Evolutionary conservation across 2,329 filamentous ascomycete species (phyloP), one percentile per base, ranked within the genome.

Genomic region (Ascochyta pisi): DNA sequence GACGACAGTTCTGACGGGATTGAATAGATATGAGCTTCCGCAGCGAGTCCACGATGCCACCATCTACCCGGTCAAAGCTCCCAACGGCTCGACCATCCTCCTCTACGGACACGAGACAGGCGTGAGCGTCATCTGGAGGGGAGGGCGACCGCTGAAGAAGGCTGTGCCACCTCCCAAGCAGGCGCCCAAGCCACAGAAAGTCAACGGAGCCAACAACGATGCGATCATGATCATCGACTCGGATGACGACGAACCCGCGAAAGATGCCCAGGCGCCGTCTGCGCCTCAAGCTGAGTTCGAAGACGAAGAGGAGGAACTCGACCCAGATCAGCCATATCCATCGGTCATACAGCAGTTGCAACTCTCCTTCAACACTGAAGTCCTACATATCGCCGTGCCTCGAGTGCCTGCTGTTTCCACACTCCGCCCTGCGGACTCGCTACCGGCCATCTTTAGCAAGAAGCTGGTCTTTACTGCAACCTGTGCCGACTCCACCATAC

Each of bases 1-100:
- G 3, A 33, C 5, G 4, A 31, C 26, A 19, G 7, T 27, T 39
- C 60, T 67, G 31, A 60, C 50, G 35, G 12, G 27, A 2, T 39
- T 6, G 16, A 22, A 15, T 64, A 88, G 86, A 73, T 88, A 88
- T 67, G 79, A 86, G 63, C 79, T 87, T 31, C 80, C 83, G 13
- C 82, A 85, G 67, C 83, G 84, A 64, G 78, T 85, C 55, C 81
- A 84, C 73, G 76, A 77, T 52, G 80, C 84, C 12, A 79, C 81
- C 68, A 77, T 83, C 61, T 88, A 88, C 66, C 86, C 86, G 6
- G 70, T 83, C 34, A 78, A 79, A 58, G 78, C 84, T 19, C 81
- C 84, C 22, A 87, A 88, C 71, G 84, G 84, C 68, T 88, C 86
- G 3, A 84, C 82, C 3, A 77, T 89, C 55, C 77, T 88, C 40